Base-by-base conservation (phyloP, 2,329 filamentous ascomycete species). In the Colletotrichum destructivum region DNA sequence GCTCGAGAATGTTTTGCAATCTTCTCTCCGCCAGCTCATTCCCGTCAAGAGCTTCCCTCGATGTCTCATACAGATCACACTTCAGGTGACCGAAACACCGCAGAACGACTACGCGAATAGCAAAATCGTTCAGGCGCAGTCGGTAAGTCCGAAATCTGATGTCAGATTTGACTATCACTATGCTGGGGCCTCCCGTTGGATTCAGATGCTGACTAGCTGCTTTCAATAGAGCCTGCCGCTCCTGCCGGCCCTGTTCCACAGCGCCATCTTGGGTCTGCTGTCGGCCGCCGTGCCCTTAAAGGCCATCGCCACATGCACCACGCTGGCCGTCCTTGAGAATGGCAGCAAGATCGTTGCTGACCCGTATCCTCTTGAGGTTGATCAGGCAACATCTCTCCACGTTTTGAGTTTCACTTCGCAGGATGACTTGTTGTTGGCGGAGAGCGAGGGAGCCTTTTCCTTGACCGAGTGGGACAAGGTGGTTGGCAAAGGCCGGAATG, bases 221-320 rank as follows among this genome's bases (percentile, higher is more conserved):
- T 42, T 73, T 62, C 78, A 79, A 69, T 54, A 96, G 92, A 93
- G 94, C 79, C 88, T 98, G 52, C 87, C 92, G 60, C 86, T 97
- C 56, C 89, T 99, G 66, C 94, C 96, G 31, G 90, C 93, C 44
- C 87, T 98, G 73, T 84, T 98, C 40, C 94, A 98, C 81, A 92
- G 95, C 1, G 88, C 94, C 6, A 85, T 95, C 47, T 84, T 96
- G 49, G 91, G 94, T 26, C 88, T 98, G 18, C 85, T 98, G 46
- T 94, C 95, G 54, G 94, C 93, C 35, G 92, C 93, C 1, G 88
- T 98, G 44, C 95, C 96, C 15, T 87, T 98, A 78, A 91, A 91
- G 55, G 90, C 91, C 73, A 93, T 93, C 15, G 88, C 92, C 54
- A 91, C 90, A 21, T 88, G 93, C 3, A 88, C 89, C 1, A 82